Conservation (phyloP, 1,139 yeast genomes). For the Pichia terricola region DNA sequence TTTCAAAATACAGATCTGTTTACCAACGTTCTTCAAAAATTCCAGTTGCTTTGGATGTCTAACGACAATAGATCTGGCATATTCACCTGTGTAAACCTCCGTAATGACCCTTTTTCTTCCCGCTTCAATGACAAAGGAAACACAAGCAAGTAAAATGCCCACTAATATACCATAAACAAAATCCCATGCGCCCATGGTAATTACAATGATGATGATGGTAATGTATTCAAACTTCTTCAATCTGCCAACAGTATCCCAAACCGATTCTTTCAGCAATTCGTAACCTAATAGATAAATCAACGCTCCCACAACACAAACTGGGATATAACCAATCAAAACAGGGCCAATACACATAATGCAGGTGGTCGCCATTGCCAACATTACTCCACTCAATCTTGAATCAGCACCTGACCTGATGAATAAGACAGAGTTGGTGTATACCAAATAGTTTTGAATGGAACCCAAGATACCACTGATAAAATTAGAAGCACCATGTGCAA, state of each 20-base stretch:
- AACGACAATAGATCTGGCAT: conserved; percentile 85
- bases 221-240: conserved; percentile 68
- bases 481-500: conserved; percentile 94
- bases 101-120: conserved; percentile 75
- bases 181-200: conserved; percentile 93
- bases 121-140: conserved; percentile 85
- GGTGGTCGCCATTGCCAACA: conserved; percentile 75
- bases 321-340: conserved; percentile 83
- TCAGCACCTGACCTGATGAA: conserved; percentile 94
- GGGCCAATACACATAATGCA: conserved; percentile 85
- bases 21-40: conserved; percentile 76
- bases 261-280: conserved; percentile 77
- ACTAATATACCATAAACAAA: conserved; percentile 88
- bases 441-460: conserved; percentile 86
- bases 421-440: conserved; percentile 84
- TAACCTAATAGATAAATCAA: conserved; percentile 83
- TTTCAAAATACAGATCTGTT: conserved; percentile 81
- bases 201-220: conserved; percentile 75
- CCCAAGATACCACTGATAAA: conserved; percentile 76
- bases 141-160: conserved; percentile 85
- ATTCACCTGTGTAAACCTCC: conserved; percentile 78
- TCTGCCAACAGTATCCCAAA: conserved; percentile 76
- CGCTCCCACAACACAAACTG: conserved; percentile 92
- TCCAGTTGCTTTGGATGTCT: conserved; percentile 87
- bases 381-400: conserved; percentile 74